A percentile compares a stretch with the other conserved stretches of the same genome.
Evolutionary conservation across 495 filamentous ascomycete genomes (phyloP).

Genomic region (Cairneyella variabilis): DNA sequence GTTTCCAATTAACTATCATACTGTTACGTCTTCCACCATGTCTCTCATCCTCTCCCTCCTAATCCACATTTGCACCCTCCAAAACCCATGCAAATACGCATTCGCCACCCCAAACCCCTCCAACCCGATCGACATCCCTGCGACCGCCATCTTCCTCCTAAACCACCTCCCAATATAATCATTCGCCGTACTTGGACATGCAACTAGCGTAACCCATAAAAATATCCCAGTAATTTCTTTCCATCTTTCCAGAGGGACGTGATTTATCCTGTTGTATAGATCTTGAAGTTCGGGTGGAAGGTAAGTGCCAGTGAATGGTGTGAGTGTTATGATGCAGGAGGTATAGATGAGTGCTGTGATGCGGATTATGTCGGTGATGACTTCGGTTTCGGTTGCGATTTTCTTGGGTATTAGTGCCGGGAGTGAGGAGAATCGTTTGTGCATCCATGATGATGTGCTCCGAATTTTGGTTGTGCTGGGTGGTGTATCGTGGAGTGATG

Average conservation of each 20-base stretch:
- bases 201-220: slow-evolving; percentile 23
- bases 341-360: slow-evolving; percentile 7
- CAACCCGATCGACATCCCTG: slow-evolving; percentile 24
- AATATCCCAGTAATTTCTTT: slow-evolving; percentile 24
- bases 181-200: background rate
- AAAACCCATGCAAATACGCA: slow-evolving; percentile 22
- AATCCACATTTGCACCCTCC: slow-evolving; percentile 23
- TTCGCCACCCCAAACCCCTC: slow-evolving; percentile 24
- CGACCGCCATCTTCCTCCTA: slow-evolving; percentile 23
- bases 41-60: background rate
- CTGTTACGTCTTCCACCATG: too few relatives aligned
- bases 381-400: background rate
- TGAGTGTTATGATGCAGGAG: background rate
- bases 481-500: background rate
- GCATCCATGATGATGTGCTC: slow-evolving; percentile 6
- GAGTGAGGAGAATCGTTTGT: background rate
- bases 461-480: slow-evolving; percentile 1
- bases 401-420: background rate
- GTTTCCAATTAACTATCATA: too few relatives aligned
- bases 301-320: background rate
- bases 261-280: background rate
- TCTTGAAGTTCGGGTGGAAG: background rate
- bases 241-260: slow-evolving; percentile 13
- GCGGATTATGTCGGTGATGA: slow-evolving; percentile 1
- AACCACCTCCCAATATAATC: slow-evolving; percentile 19